Conservation (phyloP, 768 basidiomycete species). For the Rhizopogon rudus region DNA sequence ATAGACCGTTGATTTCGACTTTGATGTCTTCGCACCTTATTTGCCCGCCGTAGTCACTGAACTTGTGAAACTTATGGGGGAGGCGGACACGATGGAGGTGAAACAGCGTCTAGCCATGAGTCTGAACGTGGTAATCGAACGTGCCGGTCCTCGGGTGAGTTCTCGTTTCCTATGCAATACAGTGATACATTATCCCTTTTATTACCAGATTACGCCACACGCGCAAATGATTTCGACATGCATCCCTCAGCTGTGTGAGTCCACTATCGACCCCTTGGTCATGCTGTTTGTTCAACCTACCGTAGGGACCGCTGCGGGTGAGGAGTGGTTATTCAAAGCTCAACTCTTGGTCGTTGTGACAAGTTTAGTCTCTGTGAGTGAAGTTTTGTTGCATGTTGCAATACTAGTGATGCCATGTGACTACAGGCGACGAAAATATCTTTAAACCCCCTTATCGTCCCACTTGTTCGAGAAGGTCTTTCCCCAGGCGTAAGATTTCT, state of each 20-base stretch:
- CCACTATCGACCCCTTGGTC: background rate
- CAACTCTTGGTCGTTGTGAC: slow-evolving; percentile 66
- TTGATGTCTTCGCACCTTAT: slow-evolving; percentile 62
- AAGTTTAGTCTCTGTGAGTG: slow-evolving; percentile 60
- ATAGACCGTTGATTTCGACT: slow-evolving; percentile 63
- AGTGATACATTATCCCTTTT: background rate
- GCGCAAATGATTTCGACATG: slow-evolving; percentile 55
- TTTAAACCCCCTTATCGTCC: slow-evolving; percentile 51
- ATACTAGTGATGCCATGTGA: background rate
- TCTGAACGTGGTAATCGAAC: slow-evolving; percentile 65
- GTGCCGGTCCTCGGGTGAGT: slow-evolving; percentile 32
- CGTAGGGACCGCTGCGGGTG: slow-evolving; percentile 62
- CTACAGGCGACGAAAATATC: slow-evolving; percentile 59
- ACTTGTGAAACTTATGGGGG: slow-evolving; percentile 63
- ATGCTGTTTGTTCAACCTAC: slow-evolving; percentile 9
- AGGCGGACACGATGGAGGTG: slow-evolving; percentile 72
- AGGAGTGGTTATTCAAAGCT: slow-evolving; percentile 69
- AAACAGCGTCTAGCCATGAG: slow-evolving; percentile 69
- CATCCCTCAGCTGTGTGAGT: slow-evolving; percentile 68
- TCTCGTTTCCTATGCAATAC: background rate
- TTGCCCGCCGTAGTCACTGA: slow-evolving; percentile 56
- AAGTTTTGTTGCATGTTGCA: background rate
- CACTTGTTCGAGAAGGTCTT: slow-evolving; percentile 62
- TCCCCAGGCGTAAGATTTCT: slow-evolving; percentile 42
- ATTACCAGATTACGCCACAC: slow-evolving; percentile 60